Base-by-base conservation (phyloP, 139 green algal species). In the Closterium sp. region DNA sequence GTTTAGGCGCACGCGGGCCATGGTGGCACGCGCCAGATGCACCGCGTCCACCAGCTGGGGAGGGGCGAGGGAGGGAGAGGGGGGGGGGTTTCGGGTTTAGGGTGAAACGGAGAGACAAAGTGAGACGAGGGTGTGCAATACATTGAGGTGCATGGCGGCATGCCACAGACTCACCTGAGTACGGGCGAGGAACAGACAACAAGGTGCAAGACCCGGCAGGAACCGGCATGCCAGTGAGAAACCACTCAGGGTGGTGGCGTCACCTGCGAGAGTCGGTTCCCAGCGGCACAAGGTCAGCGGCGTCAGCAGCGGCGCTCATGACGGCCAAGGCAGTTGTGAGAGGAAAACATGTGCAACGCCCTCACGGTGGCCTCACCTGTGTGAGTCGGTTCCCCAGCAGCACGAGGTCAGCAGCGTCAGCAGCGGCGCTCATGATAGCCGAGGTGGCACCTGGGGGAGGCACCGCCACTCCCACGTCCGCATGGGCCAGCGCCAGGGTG, bases 1-100 rank as follows among this genome's bases (percentile, higher is more conserved):
- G 94, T 99, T 99, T 87, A 98, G 96, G 23, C 94, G 94, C 84
- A 99, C 98, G 92, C 98, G 99, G 90, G 16, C 64, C 43, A 98
- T 93, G 0, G 97, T 96, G 28, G 96, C 94, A 0, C 91, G 88
- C 0, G 96, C 97, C 8, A 99, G 94, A 9, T 94, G 93, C 76
- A 99, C 91, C 88, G 88, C 88, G 3, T 88, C 88, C 38, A 55
- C 88, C 7, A 91, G 28, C 87, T 90, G 87, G 83, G 31, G n/a
- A n/a, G n/a, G n/a, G n/a, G n/a, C 1, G 38, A 66, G 4, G 3
- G 38, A 66, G 38, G 38, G 38, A 16, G 5, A 9, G 5, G 16
- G 38, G 5, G 30, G 0, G 19, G 81, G 4, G 30, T 6, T 4
- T 31, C 32, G 16, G 25, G 7, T 28, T 4, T 4, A 55, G 6